phyloP scores from a whole-genome alignment of 805 yeast species.

The Kazachstania africana region DNA sequence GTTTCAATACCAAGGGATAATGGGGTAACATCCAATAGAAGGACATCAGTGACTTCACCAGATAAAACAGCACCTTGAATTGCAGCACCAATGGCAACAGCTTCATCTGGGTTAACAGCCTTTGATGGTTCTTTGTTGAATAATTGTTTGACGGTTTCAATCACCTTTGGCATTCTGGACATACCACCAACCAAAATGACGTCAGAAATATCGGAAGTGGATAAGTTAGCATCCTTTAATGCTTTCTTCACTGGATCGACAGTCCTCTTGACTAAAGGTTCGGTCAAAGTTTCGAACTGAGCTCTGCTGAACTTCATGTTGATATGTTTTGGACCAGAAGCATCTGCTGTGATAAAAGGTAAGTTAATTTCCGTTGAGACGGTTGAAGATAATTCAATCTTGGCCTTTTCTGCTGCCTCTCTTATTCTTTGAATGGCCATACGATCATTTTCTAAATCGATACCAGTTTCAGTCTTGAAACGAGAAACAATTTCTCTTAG shows the following conservation, averaged over 20 bases:
- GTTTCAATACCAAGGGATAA: conserved; percentile 91
- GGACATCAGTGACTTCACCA: conserved; percentile 89
- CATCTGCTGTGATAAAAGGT: conserved; percentile 78
- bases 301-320: conserved; percentile 57
- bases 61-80: conserved; percentile 94
- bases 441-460: conserved; percentile 47
- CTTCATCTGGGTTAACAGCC: conserved; percentile 91
- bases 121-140: conserved; percentile 80
- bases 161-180: conserved; percentile 82
- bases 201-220: conserved; percentile 60
- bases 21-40: conserved; percentile 80
- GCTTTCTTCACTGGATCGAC: conserved; percentile 71
- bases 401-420: conserved; percentile 76
- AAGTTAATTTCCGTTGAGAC: conserved; percentile 55
- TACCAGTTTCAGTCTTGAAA: conserved; percentile 62
- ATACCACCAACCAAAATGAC: conserved; percentile 77
- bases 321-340: conserved; percentile 59
- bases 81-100: conserved; percentile 94
- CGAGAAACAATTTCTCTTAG: conserved; percentile 73
- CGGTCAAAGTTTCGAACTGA: conserved; percentile 58
- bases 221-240: conserved; percentile 59
- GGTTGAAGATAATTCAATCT: conserved; percentile 67
- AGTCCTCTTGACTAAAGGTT: conserved; percentile 58
- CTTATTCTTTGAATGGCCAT: conserved; percentile 69
- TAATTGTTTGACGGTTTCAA: conserved; percentile 54